Conservation (phyloP, 169 alveolate genomes). For the Nephromyces sp. region DNA sequence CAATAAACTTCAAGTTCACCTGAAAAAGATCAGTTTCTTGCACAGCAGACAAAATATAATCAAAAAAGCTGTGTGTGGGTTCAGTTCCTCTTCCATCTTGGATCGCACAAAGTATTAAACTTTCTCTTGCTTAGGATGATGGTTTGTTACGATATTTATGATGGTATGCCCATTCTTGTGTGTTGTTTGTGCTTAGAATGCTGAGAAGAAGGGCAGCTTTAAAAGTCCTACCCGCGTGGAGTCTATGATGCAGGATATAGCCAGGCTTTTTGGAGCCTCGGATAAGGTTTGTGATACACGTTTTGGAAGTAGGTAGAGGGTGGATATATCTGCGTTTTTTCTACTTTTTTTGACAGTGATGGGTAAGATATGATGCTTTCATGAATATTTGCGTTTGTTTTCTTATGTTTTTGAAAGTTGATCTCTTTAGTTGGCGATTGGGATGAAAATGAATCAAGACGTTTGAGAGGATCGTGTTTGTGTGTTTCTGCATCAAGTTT, state of each 20-base stretch:
- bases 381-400: too few relatives aligned
- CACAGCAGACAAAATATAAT: too few relatives aligned
- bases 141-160: background rate
- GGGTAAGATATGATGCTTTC: too few relatives aligned
- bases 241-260: slow-evolving; percentile 66
- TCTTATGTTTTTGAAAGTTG: background rate
- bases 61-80: too few relatives aligned
- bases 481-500: too few relatives aligned
- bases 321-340: background rate
- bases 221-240: slow-evolving; percentile 87
- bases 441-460: too few relatives aligned
- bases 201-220: slow-evolving; percentile 68
- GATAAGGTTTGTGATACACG: background rate
- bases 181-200: slow-evolving; percentile 23
- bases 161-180: background rate
- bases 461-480: too few relatives aligned
- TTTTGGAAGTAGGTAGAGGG: background rate
- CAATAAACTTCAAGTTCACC: too few relatives aligned
- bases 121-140: background rate
- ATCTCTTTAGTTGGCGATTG: background rate
- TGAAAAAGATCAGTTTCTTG: too few relatives aligned
- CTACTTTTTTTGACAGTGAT: too few relatives aligned
- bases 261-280: background rate
- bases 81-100: background rate
- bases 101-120: background rate